Conservation (phyloP, 768 basidiomycete species). For the Crepidotus variabilis region DNA sequence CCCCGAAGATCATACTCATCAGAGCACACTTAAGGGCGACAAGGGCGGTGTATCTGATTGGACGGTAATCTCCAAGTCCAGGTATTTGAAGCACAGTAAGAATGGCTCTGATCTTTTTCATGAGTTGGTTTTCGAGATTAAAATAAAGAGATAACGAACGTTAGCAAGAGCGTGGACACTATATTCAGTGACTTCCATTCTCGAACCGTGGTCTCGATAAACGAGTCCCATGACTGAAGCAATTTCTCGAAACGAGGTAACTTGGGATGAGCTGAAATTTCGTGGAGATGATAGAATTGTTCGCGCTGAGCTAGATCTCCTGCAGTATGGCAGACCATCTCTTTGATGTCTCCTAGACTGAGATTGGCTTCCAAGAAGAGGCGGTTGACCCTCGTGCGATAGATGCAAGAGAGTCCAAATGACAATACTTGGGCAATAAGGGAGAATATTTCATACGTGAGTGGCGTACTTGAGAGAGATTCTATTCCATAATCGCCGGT, state of each 20-base stretch:
- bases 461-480: too few species aligned
- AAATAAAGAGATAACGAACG: slow-evolving; percentile 8
- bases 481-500: too few species aligned
- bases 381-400: not conserved
- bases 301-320: not conserved
- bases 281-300: not conserved
- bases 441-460: not conserved
- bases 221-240: slow-evolving; percentile 21
- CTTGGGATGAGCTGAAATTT: not conserved
- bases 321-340: not conserved
- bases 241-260: slow-evolving; percentile 15
- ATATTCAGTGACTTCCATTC: slow-evolving; percentile 29
- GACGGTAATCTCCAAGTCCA: slow-evolving; percentile 40
- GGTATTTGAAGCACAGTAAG: slow-evolving; percentile 27
- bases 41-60: slow-evolving; percentile 51
- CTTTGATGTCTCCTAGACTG: not conserved
- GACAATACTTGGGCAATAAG: not conserved
- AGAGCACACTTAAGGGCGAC: slow-evolving; percentile 52
- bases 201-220: slow-evolving; percentile 23
- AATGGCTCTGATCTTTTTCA: slow-evolving; percentile 18
- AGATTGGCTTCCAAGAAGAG: not conserved
- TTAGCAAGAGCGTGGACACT: slow-evolving; percentile 22
- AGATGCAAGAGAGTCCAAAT: not conserved
- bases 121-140: too few species aligned
- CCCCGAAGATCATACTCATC: slow-evolving; percentile 59